Conservation (phyloP, 768 basidiomycete species). For the Grammothele lineata region DNA sequence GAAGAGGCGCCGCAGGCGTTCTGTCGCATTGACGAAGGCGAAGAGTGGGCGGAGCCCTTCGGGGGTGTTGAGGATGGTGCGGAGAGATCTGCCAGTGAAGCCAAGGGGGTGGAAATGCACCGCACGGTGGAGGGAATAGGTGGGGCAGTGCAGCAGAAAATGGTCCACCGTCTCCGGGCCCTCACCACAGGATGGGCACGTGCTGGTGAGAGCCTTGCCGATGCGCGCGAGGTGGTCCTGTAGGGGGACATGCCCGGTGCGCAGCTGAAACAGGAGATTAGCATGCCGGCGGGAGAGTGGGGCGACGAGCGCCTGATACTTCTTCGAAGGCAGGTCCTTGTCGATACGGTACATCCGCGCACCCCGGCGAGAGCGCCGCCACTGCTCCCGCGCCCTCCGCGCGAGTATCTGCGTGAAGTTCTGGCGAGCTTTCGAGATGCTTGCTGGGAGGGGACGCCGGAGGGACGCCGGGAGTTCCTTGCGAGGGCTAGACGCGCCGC, state of each 20-base stretch:
- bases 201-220: not conserved
- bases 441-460: not conserved
- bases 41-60: conserved; percentile 4
- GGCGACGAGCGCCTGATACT: not conserved
- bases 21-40: conserved; percentile 10
- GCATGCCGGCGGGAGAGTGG: not conserved
- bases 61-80: conserved; percentile 3
- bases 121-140: not conserved
- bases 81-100: not conserved
- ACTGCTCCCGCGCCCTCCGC: not conserved
- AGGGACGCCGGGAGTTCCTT: not conserved
- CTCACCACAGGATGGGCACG: conserved; percentile 12
- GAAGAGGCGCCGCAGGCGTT: not conserved
- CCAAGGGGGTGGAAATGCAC: not conserved
- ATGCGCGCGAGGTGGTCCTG: conserved; percentile 24
- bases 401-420: not conserved
- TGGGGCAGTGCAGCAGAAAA: conserved; percentile 18
- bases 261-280: conserved; percentile 26
- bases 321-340: not conserved
- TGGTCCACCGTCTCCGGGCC: conserved; percentile 15
- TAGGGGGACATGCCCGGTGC: conserved; percentile 29
- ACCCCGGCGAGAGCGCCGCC: not conserved
- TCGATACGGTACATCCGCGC: not conserved
- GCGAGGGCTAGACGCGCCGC: not conserved
- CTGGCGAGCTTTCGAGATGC: not conserved